These are phyloP conservation scores for Nigrospora osmanthi DNA, from an alignment of 2,329 filamentous ascomycete species.

Conservation along the genomic window DNA sequence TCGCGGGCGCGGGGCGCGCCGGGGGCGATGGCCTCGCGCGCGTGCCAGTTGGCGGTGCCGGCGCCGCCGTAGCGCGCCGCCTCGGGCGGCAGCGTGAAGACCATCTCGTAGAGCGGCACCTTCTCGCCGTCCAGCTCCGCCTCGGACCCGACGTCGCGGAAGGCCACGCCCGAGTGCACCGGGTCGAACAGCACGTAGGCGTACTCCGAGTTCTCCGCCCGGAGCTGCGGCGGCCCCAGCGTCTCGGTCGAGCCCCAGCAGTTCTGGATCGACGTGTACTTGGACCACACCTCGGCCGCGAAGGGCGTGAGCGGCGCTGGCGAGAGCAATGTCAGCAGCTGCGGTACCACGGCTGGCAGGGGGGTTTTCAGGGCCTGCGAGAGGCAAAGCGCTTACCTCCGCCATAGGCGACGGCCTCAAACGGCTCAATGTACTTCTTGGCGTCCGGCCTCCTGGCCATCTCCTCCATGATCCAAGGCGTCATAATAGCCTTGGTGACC, in stretches of 20 bases:
- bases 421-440: conserved; percentile 8
- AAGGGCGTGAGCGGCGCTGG: conserved; percentile 8
- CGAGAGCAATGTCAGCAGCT: too few relatives aligned
- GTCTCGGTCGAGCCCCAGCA: conserved; percentile 10
- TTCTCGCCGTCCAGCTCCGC: conserved; percentile 5
- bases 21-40: conserved; percentile 4
- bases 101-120: conserved; percentile 10
- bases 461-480: conserved; percentile 13
- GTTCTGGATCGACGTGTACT: conserved; percentile 8
- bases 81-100: conserved; percentile 5
- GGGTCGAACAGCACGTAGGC: conserved; percentile 11
- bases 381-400: conserved; percentile 8
- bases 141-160: conserved; percentile 5
- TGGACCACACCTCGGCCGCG: conserved; percentile 8
- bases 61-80: background rate
- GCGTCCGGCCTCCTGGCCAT: conserved; percentile 9
- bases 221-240: conserved; percentile 6
- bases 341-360: too few relatives aligned
- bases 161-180: conserved; percentile 7
- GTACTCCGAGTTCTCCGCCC: conserved; percentile 7
- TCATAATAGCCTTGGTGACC: conserved; percentile 6
- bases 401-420: conserved; percentile 8
- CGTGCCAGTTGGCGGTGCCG: conserved; percentile 8
- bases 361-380: too few relatives aligned
- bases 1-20: background rate